These are phyloP conservation scores for Moelleriella libera DNA, from an alignment of 2,329 filamentous ascomycete genomes.

Conservation along the genomic window DNA sequence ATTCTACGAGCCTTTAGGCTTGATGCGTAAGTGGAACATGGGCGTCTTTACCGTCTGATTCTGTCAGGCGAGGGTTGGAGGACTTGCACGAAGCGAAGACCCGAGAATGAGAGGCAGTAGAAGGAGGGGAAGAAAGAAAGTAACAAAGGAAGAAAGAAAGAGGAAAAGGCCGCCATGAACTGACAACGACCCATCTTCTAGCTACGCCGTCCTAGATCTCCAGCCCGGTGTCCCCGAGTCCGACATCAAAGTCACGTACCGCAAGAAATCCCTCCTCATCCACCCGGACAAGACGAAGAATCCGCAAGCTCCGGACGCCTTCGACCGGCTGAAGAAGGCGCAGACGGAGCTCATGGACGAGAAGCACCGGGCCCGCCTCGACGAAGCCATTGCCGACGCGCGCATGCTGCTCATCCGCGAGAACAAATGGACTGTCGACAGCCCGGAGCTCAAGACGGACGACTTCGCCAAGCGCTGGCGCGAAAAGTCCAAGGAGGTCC, in stretches of 20 bases:
- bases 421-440: slow-evolving; percentile 84
- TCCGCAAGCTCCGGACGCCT: slow-evolving; percentile 79
- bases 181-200: slow-evolving; percentile 16
- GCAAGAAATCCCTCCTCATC: slow-evolving; percentile 96
- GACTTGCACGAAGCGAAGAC: too few relatives aligned
- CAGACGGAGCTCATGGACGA: slow-evolving; percentile 87
- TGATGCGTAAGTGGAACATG: slow-evolving; percentile 29
- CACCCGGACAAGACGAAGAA: slow-evolving; percentile 97
- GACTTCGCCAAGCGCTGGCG: slow-evolving; percentile 79
- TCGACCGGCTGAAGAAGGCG: slow-evolving; percentile 91
- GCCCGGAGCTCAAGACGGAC: slow-evolving; percentile 69
- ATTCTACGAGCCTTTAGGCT: slow-evolving; percentile 82
- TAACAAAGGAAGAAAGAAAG: neutral
- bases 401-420: slow-evolving; percentile 90
- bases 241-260: slow-evolving; percentile 89
- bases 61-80: too few relatives aligned
- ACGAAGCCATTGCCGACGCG: slow-evolving; percentile 92
- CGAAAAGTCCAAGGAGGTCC: slow-evolving; percentile 75
- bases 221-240: slow-evolving; percentile 90
- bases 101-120: too few relatives aligned
- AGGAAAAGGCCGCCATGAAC: neutral
- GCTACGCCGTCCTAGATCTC: slow-evolving; percentile 88
- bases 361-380: slow-evolving; percentile 72
- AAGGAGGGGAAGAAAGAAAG: too few relatives aligned
- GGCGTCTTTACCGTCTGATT: too few relatives aligned